Conservation (phyloP, 257 asterid species). For the Rehmannia glutinosa region DNA sequence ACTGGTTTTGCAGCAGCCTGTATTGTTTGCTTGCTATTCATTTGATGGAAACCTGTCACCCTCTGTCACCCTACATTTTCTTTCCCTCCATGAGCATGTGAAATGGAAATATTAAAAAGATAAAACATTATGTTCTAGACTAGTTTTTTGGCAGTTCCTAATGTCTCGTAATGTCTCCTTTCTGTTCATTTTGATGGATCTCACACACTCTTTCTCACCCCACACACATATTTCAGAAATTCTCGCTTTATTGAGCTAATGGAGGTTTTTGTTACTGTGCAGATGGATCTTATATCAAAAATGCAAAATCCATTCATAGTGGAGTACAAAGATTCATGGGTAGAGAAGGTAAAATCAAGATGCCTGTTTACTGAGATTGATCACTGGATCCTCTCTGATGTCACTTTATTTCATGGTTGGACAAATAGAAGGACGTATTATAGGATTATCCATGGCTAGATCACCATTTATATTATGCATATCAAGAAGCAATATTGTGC, state of each 20-base stretch:
- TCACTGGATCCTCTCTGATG: neutral
- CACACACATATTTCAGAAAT: neutral
- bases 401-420: slow-evolving; percentile 1
- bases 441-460: neutral
- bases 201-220: neutral
- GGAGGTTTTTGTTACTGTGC: slow-evolving; percentile 9
- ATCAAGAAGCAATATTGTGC: no score
- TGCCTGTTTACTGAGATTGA: neutral
- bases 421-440: neutral
- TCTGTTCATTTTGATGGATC: neutral
- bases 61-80: neutral
- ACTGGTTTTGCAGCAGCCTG: neutral
- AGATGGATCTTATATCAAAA: slow-evolving; percentile 89
- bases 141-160: neutral
- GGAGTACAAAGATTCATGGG: slow-evolving; percentile 98
- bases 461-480: no score
- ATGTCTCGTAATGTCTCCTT: neutral
- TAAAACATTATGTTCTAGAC: neutral
- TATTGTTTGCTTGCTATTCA: neutral
- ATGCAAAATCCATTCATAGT: slow-evolving; percentile 83
- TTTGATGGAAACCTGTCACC: neutral
- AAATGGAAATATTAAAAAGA: neutral
- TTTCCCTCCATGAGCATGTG: neutral
- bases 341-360: slow-evolving; percentile 65
- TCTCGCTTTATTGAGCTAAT: neutral